A percentile compares a stretch with the other conserved stretches of the same genome.
Conservation (phyloP, 805 yeast species). For the Zygosaccharomyces pseudorouxii region DNA sequence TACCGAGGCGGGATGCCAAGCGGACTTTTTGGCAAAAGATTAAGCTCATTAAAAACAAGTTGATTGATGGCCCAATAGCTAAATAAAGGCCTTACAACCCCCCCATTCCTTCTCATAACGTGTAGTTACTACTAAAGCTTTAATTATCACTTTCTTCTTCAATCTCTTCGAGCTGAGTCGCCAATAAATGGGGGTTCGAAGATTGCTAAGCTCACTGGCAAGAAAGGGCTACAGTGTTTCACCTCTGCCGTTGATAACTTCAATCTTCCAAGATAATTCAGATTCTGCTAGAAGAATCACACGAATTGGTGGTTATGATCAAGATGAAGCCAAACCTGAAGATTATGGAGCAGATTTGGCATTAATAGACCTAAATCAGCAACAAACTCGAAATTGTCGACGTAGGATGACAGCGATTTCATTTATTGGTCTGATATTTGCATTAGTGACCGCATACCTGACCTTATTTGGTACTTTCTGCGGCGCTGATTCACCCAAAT, state of each 20-base stretch:
- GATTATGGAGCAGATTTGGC: background rate
- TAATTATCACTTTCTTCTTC: background rate
- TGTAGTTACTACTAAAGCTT: background rate
- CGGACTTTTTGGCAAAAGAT: background rate
- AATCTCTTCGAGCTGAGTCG: background rate
- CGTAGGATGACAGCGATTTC: slow-evolving; percentile 6
- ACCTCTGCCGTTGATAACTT: background rate
- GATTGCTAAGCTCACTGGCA: slow-evolving; percentile 4
- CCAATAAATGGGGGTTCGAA: slow-evolving; percentile 10
- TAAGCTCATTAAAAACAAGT: background rate
- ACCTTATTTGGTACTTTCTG: slow-evolving; percentile 21
- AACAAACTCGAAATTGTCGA: slow-evolving; percentile 3
- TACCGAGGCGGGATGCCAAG: background rate
- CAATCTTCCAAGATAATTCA: background rate
- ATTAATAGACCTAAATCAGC: slow-evolving; percentile 1
- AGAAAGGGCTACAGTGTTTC: slow-evolving; percentile 2
- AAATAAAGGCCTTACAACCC: background rate
- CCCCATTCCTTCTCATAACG: background rate
- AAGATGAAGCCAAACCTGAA: background rate
- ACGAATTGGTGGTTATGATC: background rate
- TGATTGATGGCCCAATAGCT: too few species aligned
- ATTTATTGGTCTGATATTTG: slow-evolving; percentile 18
- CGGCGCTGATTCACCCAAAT: slow-evolving; percentile 50
- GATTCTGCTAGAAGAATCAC: background rate
- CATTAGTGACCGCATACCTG: slow-evolving; percentile 11